Evolutionary conservation across 2,329 filamentous ascomycete genomes (phyloP).

Genomic region (Cercospora citrullina): DNA sequence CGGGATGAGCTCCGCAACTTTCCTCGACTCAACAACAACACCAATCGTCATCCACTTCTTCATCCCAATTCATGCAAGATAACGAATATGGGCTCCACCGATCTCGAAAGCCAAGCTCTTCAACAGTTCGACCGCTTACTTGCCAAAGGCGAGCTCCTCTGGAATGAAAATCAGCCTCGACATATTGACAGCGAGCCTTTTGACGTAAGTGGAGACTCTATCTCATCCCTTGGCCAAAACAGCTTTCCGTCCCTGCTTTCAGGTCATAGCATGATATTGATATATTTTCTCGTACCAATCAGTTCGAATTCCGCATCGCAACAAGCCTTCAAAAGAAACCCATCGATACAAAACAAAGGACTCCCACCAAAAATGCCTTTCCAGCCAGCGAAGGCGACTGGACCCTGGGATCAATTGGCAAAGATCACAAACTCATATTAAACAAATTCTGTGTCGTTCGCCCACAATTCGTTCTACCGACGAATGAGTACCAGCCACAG

Average conservation of each 20-base stretch:
- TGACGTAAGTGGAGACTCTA: not conserved
- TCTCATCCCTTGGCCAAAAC: not conserved
- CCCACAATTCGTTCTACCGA: slow-evolving; percentile 44
- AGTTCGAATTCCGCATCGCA: slow-evolving; percentile 24
- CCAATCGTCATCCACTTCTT: not conserved
- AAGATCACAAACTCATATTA: slow-evolving; percentile 39
- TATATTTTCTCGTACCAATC: too few relatives aligned
- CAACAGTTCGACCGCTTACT: slow-evolving; percentile 19
- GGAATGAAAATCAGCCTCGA: slow-evolving; percentile 9
- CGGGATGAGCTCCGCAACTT: not conserved
- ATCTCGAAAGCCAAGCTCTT: slow-evolving; percentile 16
- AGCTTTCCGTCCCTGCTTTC: too few relatives aligned
- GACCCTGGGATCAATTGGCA: slow-evolving; percentile 34
- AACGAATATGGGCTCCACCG: not conserved
- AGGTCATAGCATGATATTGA: too few relatives aligned
- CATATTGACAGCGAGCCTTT: slow-evolving; percentile 4
- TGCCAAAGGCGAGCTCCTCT: slow-evolving; percentile 15
- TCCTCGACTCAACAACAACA: not conserved
- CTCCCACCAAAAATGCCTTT: slow-evolving; percentile 15
- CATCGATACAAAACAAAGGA: slow-evolving; percentile 15
- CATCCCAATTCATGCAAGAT: not conserved
- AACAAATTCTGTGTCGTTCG: slow-evolving; percentile 43
- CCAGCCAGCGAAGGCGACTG: slow-evolving; percentile 29
- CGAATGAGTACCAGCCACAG: slow-evolving; percentile 42
- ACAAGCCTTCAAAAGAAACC: slow-evolving; percentile 21